Evolutionary conservation across 2,329 filamentous ascomycete species (phyloP), one percentile per base, ranked within the genome.

Genomic region (Zopfia rhizophila): DNA sequence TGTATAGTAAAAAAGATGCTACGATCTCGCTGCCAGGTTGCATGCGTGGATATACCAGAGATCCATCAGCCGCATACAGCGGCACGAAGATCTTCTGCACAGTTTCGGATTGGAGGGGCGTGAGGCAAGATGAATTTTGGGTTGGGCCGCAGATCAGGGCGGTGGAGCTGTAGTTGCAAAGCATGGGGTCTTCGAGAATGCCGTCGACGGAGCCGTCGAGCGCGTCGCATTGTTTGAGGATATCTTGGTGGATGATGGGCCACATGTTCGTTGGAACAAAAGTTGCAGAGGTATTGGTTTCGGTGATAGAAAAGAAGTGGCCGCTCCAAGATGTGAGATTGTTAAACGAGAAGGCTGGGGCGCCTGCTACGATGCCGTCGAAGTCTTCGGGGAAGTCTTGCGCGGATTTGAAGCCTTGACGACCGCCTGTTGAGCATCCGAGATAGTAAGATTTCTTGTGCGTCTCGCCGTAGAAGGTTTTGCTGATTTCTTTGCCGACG

Each of bases 21-120:
- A 66, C 51, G 6, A 73, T 52, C 53, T 79, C 76, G 11, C 72
- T 70, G 12, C 79, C 79, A 5, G 77, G 78, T 37, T 79, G 73
- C 60, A 82, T 73, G n/a, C 74, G 69, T 2, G 80, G 79, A 57
- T 77, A 82, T 12, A 81, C 69, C 2, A 82, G 61, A 4, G 69
- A 65, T 31, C 78, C 78, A 25, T 75, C 61, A 4, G 63, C 65
- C 43, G 73, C 67, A 51, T 72, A 68, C 22, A 79, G 70, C 27
- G 74, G 73, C 10, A 65, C 63, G 57, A 74, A 78, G 12, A 77
- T 67, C 1, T 71, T 54, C 27, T 72, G 65, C 11, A 81, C 76
- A 0, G 73, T 76, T 6, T 67, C 51, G 29, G 75, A 68, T 60
- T 82, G 78, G 0, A 61, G 62, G 8, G 61, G 46, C 1, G 70